Evolutionary conservation across 2,329 filamentous ascomycete species (phyloP), one percentile per base, ranked within the genome.

Genomic region (Neofusicoccum ribis): DNA sequence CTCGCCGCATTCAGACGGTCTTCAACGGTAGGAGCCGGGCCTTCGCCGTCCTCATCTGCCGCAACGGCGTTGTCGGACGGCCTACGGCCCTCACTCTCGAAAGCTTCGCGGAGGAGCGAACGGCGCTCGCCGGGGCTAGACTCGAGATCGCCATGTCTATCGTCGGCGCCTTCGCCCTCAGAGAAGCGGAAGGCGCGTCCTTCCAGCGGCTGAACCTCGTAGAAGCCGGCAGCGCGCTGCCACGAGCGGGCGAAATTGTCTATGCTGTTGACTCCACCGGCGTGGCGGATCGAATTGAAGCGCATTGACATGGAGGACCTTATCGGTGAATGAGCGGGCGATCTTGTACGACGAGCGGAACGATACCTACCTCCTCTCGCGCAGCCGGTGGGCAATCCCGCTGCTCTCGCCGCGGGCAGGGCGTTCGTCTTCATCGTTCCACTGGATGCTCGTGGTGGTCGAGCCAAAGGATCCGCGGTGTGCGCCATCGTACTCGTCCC

Each of bases 241-340:
- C 93, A 97, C 71, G 92, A 96, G 67, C 91, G 87, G 50, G 93
- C 91, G 75, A 98, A 98, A 72, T 93, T 96, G 73, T 95, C 90
- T 72, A 98, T 91, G 77, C 91, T 96, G 82, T 98, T 98, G 67
- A 93, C 90, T 59, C 94, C 94, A 69, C 94, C 95, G 54, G 91
- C 89, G 67, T 96, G 89, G 69, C 91, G 72, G 20, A 82, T 67
- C 6, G 82, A 78, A 52, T 80, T 77, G 63, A 86, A 74, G 58
- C 84, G 82, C 73, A 84, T 78, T 8, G 80, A 79, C 70, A 83
- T 78, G 7, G 81, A 83, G 27, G 82, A 84, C 56, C 77, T 79
- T 60, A n/a, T 43, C 17, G 17, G 52, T 20, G 8, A 5, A 23
- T 64, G 43, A 65, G 54, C 50, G 9, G 39, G 50, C n/a, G 34